These are phyloP conservation scores for Leishmania guyanensis DNA, from an alignment of 208 protist species.

Conservation along the genomic window DNA sequence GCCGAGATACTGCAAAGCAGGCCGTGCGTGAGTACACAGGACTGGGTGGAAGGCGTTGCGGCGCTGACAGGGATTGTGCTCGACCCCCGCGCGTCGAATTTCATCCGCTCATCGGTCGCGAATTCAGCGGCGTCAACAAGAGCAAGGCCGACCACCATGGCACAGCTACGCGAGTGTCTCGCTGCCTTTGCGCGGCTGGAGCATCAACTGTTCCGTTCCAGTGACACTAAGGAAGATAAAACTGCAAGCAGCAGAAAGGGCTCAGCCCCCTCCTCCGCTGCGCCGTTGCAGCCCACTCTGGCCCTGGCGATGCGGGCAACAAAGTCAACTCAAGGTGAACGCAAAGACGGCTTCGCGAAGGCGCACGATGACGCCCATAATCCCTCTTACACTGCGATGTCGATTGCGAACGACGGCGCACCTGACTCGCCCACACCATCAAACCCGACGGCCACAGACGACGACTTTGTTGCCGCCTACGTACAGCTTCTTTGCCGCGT, in stretches of 20 bases:
- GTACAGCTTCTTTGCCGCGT: slow-evolving; percentile 57
- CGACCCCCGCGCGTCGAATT: slow-evolving; percentile 6
- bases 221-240: not conserved
- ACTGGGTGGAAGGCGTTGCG: slow-evolving; percentile 42
- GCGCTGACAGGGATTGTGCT: slow-evolving; percentile 29
- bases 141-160: not conserved
- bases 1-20: slow-evolving; percentile 15
- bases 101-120: not conserved
- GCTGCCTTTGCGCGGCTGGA: slow-evolving; percentile 16
- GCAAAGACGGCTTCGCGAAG: not conserved
- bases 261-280: not conserved
- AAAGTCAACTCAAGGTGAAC: not conserved
- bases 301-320: not conserved
- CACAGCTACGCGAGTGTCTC: slow-evolving; percentile 11
- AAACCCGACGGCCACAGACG: slow-evolving; percentile 2
- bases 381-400: not conserved
- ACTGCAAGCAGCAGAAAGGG: not conserved
- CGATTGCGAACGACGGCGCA: not conserved
- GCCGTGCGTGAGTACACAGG: slow-evolving; percentile 29
- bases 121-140: not conserved
- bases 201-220: not conserved
- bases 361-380: not conserved
- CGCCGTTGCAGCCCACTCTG: not conserved
- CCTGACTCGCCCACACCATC: not conserved
- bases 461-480: slow-evolving; percentile 40